Conservation (phyloP, 352 stramenopile genomes). For the Phytopythium montanum region DNA sequence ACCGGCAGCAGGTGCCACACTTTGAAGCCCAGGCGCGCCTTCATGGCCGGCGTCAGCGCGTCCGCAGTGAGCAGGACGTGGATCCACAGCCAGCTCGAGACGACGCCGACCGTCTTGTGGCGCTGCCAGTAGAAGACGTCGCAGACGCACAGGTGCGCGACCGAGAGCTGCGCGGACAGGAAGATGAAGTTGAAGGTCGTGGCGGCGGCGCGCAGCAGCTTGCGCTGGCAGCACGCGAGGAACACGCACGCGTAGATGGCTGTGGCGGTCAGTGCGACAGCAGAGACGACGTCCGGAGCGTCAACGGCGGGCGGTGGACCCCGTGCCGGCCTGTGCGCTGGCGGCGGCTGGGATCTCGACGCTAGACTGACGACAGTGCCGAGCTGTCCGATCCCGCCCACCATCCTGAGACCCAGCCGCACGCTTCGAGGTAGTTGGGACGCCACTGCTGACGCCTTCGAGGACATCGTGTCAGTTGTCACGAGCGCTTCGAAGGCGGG, state of each 20-base stretch:
- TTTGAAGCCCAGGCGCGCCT: constrained; percentile 6
- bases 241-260: not conserved
- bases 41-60: constrained; percentile 9
- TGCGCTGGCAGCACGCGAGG: constrained; percentile 9
- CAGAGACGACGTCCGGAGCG: not conserved
- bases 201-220: constrained; percentile 1
- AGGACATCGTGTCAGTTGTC: not conserved
- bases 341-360: not conserved
- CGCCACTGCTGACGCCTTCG: not conserved
- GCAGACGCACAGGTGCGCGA: constrained; percentile 9
- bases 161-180: constrained; percentile 14
- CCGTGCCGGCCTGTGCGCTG: not conserved
- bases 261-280: not conserved
- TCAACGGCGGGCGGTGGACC: not conserved
- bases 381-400: not conserved
- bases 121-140: constrained; percentile 13
- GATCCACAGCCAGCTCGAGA: constrained; percentile 15
- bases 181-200: constrained; percentile 19
- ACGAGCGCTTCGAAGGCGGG: not conserved
- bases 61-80: constrained; percentile 14
- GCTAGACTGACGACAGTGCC: not conserved
- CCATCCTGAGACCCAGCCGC: not conserved
- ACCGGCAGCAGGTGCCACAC: not conserved
- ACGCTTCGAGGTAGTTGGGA: not conserved
- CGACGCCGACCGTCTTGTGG: not conserved